These are phyloP conservation scores for Rhizophagus sp. DNA, from an alignment of 192 early-diverging fungal genomes.

Conservation along the genomic window DNA sequence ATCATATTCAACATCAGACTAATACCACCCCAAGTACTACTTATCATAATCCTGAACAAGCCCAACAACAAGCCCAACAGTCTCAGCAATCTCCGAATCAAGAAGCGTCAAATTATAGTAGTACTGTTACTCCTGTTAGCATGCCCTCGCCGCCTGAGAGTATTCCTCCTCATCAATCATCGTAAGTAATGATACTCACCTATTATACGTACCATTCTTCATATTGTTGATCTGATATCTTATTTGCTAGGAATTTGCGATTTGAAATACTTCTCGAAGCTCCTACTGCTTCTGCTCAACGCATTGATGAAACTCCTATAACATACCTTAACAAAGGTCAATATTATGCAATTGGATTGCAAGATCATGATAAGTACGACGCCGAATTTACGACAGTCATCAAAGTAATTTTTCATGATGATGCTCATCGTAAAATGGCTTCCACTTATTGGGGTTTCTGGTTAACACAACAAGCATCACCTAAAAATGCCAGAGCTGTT, in stretches of 20 bases:
- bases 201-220: neutral
- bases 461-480: constrained; percentile 66
- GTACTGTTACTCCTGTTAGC: constrained; percentile 10
- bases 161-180: constrained; percentile 16
- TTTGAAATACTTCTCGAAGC: constrained; percentile 44
- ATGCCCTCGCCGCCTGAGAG: constrained; percentile 29
- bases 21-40: neutral
- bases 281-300: constrained; percentile 54
- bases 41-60: constrained; percentile 30
- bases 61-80: neutral
- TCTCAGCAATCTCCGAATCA: constrained; percentile 18
- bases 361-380: constrained; percentile 51
- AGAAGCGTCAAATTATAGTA: constrained; percentile 28
- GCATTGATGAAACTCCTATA: constrained; percentile 57
- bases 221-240: neutral
- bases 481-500: constrained; percentile 58
- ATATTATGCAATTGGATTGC: constrained; percentile 57
- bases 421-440: constrained; percentile 62
- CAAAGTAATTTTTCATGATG: constrained; percentile 72
- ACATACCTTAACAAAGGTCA: constrained; percentile 78
- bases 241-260: constrained; percentile 32
- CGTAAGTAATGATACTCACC: neutral
- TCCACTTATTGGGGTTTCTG: constrained; percentile 72
- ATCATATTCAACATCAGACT: constrained; percentile 21
- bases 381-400: constrained; percentile 55